Evolutionary conservation across 805 yeast species (phyloP).

Genomic region (Kazachstania psychrophila): DNA sequence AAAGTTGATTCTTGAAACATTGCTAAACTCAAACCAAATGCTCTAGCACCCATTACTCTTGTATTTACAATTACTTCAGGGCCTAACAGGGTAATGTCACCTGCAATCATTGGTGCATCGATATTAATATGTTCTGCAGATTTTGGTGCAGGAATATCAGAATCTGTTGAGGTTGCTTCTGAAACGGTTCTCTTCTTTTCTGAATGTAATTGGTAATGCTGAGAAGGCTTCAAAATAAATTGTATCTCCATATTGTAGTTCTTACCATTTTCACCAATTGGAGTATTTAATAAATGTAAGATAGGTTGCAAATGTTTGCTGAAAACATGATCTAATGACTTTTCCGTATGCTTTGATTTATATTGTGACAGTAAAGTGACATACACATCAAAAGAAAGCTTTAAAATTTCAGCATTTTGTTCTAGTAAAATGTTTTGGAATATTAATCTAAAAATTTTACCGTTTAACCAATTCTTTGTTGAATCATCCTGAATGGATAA

Average conservation of each 20-base stretch:
- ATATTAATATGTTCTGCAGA: constrained; percentile 64
- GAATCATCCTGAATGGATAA: constrained; percentile 45
- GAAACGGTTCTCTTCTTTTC: constrained; percentile 28
- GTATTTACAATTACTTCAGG: constrained; percentile 63
- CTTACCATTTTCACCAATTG: constrained; percentile 87
- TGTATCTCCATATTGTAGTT: constrained; percentile 73
- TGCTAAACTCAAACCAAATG: constrained; percentile 61
- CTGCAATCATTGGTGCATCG: constrained; percentile 85
- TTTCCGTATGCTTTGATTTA: constrained; percentile 26
- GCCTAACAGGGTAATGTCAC: constrained; percentile 84
- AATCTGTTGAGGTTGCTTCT: constrained; percentile 18
- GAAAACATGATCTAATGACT: constrained; percentile 44
- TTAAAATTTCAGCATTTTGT: constrained; percentile 67
- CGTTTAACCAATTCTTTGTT: constrained; percentile 65
- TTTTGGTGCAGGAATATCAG: constrained; percentile 41
- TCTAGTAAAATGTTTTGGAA: constrained; percentile 86
- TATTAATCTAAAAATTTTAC: constrained; percentile 60
- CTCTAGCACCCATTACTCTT: constrained; percentile 64
- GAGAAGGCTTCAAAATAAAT: constrained; percentile 70
- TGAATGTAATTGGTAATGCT: constrained; percentile 27
- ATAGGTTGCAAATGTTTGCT: constrained; percentile 50
- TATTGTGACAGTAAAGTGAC: constrained; percentile 43
- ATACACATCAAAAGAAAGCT: constrained; percentile 56
- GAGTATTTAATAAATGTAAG: constrained; percentile 71
- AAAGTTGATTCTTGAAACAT: constrained; percentile 36